phyloP scores from a whole-genome alignment of 306 rosid species.

The Heteromeles arbutifolia region DNA sequence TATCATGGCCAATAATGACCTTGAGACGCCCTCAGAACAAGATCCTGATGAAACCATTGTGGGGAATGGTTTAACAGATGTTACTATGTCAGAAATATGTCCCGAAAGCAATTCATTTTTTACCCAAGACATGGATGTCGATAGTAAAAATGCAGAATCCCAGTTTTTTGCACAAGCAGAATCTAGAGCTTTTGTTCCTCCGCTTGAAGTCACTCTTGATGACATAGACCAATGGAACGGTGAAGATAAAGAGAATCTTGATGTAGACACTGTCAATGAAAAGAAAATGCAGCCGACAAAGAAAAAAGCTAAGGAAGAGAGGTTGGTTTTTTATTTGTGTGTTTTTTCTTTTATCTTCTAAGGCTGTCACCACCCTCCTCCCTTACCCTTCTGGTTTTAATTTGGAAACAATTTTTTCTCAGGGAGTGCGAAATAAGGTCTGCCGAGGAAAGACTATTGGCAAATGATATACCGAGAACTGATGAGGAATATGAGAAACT shows the following conservation, averaged over 20 bases:
- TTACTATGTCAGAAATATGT: slow-evolving; percentile 15
- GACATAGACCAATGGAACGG: slow-evolving; percentile 39
- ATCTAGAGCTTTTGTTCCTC: slow-evolving; percentile 70
- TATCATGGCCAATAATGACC: slow-evolving; percentile 20
- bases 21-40: slow-evolving; percentile 29
- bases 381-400: not conserved
- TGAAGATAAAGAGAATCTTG: slow-evolving; percentile 39
- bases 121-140: slow-evolving; percentile 28
- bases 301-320: slow-evolving; percentile 62
- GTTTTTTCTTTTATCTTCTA: not conserved
- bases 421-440: slow-evolving; percentile 72
- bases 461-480: slow-evolving; percentile 73
- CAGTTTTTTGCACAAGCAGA: slow-evolving; percentile 48
- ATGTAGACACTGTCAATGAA: slow-evolving; percentile 28
- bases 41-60: slow-evolving; percentile 30
- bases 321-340: slow-evolving; percentile 37
- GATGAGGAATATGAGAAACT: slow-evolving; percentile 90
- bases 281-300: slow-evolving; percentile 55
- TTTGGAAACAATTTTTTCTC: slow-evolving; percentile 11
- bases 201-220: slow-evolving; percentile 84
- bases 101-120: slow-evolving; percentile 24
- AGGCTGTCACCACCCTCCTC: not conserved
- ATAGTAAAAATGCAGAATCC: slow-evolving; percentile 30
- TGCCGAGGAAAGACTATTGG: slow-evolving; percentile 80
- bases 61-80: slow-evolving; percentile 18